Evolutionary conservation across 1,284 basidiomycete species (phyloP).

Genomic region (Peniophora sp.): DNA sequence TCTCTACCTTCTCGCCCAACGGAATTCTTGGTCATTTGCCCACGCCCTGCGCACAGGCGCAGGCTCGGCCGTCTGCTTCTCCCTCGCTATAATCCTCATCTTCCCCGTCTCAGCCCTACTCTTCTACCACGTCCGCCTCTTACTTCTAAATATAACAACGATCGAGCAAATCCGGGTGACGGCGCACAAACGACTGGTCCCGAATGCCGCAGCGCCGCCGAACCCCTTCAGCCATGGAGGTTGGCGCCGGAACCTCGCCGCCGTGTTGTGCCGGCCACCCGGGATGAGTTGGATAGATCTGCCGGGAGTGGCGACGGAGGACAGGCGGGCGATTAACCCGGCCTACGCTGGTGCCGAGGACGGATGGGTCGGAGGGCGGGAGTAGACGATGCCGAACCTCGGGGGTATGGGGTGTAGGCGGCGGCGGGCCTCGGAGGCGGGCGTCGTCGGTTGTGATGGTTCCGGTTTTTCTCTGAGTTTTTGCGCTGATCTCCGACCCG

Average conservation of each 20-base stretch:
- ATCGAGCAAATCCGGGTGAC: conserved; percentile 75
- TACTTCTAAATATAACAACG: conserved; percentile 82
- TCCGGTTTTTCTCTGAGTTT: neutral
- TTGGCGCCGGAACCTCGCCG: conserved; percentile 60
- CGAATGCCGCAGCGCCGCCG: conserved; percentile 52
- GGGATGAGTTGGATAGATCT: conserved; percentile 67
- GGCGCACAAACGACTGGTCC: conserved; percentile 58
- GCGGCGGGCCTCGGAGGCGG: neutral
- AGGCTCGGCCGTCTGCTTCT: conserved; percentile 76
- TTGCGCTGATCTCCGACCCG: neutral
- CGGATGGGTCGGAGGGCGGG: neutral
- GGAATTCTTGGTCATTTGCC: conserved; percentile 44
- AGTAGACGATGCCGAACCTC: neutral
- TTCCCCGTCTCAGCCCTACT: conserved; percentile 77
- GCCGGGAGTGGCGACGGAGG: conserved; percentile 48
- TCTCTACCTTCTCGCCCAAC: conserved; percentile 57
- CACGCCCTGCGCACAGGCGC: conserved; percentile 51
- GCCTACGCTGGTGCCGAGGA: conserved; percentile 24
- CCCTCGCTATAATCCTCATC: conserved; percentile 60
- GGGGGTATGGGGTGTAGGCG: neutral
- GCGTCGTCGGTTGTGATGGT: neutral
- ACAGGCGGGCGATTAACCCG: conserved; percentile 62
- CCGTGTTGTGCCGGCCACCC: conserved; percentile 63
- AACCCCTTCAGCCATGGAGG: conserved; percentile 76
- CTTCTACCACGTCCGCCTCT: conserved; percentile 77